Evolutionary conservation across 805 yeast genomes (phyloP).

Genomic region (Candida vaughaniae): DNA sequence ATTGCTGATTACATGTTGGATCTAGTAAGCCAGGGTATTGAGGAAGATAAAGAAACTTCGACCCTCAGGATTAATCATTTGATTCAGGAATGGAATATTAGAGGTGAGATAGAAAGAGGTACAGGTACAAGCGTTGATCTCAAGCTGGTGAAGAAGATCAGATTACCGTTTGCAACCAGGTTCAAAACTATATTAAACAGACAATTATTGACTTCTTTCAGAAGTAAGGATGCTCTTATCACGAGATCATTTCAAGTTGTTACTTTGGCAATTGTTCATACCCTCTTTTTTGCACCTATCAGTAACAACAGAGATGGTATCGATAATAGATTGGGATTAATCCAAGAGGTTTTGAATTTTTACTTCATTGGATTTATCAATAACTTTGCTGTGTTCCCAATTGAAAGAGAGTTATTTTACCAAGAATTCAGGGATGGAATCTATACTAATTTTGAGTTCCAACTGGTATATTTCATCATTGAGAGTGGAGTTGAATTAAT

Average conservation of each 20-base stretch:
- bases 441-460: slow-evolving; percentile 65
- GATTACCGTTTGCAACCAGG: slow-evolving; percentile 24
- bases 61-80: slow-evolving; percentile 23
- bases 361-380: slow-evolving; percentile 80
- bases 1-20: slow-evolving; percentile 77
- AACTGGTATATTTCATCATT: slow-evolving; percentile 53
- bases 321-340: slow-evolving; percentile 67
- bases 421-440: slow-evolving; percentile 75
- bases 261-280: slow-evolving; percentile 61
- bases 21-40: slow-evolving; percentile 49
- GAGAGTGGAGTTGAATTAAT: slow-evolving; percentile 70
- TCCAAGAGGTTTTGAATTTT: slow-evolving; percentile 70
- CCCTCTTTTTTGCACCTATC: slow-evolving; percentile 58
- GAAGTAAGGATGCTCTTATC: slow-evolving; percentile 53
- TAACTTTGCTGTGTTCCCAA: slow-evolving; percentile 73
- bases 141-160: slow-evolving; percentile 26
- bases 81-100: slow-evolving; percentile 25
- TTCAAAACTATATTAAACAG: slow-evolving; percentile 31
- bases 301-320: slow-evolving; percentile 47
- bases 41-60: slow-evolving; percentile 23
- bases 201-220: slow-evolving; percentile 32
- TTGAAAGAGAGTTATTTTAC: slow-evolving; percentile 71
- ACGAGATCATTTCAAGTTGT: slow-evolving; percentile 66
- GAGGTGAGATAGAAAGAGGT: slow-evolving; percentile 1
- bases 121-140: slow-evolving; percentile 14